Conservation (phyloP, 257 asterid genomes). For the Solanum infundibuliforme region DNA sequence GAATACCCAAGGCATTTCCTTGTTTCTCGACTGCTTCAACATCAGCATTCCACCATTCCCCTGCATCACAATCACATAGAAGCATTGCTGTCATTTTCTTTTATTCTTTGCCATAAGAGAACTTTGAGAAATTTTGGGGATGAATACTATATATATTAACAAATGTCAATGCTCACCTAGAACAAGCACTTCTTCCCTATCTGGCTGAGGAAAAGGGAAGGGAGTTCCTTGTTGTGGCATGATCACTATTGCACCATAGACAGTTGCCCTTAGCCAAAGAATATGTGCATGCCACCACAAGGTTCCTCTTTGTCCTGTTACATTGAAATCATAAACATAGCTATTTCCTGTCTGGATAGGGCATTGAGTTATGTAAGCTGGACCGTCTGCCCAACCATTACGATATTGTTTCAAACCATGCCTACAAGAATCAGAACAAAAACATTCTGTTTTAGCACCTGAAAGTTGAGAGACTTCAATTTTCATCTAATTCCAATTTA, state of each 20-base stretch:
- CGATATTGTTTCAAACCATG: slow-evolving; percentile 56
- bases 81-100: background rate
- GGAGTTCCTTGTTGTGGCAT: slow-evolving; percentile 39
- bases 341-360: slow-evolving; percentile 44
- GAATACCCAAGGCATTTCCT: slow-evolving; percentile 32
- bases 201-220: slow-evolving; percentile 41
- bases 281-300: slow-evolving; percentile 77
- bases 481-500: background rate
- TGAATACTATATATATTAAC: background rate
- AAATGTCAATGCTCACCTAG: slow-evolving; percentile 22
- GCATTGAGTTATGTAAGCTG: slow-evolving; percentile 60
- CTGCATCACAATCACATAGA: slow-evolving; percentile 12
- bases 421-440: slow-evolving; percentile 13
- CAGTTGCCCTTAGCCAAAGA: slow-evolving; percentile 58
- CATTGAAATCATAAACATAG: slow-evolving; percentile 47
- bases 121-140: background rate
- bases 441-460: background rate
- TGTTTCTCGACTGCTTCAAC: slow-evolving; percentile 37
- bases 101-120: background rate
- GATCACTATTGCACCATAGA: slow-evolving; percentile 46
- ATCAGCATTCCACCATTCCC: slow-evolving; percentile 58
- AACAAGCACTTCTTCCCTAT: slow-evolving; percentile 35
- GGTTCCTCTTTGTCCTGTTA: slow-evolving; percentile 63
- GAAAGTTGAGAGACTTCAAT: background rate
- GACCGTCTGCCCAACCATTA: slow-evolving; percentile 66